These are phyloP conservation scores for Cutaneotrichosporon cavernicola DNA, from an alignment of 1,284 basidiomycete species.

Conservation along the genomic window DNA sequence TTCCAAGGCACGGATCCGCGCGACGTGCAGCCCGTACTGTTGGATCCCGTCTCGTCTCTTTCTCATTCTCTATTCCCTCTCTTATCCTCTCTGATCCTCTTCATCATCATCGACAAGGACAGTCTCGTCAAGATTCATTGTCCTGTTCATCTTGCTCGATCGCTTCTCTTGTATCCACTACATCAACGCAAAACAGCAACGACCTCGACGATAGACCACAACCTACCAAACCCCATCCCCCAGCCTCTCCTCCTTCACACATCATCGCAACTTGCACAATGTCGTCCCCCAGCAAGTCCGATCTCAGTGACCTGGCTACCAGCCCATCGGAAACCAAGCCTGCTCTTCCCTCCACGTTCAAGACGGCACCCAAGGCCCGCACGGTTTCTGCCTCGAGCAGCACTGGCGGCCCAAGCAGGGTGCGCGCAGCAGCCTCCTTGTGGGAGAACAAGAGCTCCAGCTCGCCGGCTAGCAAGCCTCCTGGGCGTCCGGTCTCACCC, in stretches of 20 bases:
- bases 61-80: neutral
- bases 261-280: neutral
- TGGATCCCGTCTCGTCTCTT: neutral
- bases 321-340: neutral
- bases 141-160: neutral
- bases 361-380: conserved; percentile 6
- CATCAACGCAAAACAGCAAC: neutral
- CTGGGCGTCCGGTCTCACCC: neutral
- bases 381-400: conserved; percentile 9
- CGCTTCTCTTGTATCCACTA: conserved; percentile 1
- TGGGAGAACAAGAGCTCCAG: conserved; percentile 24
- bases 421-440: conserved; percentile 23
- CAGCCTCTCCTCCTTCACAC: neutral
- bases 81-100: neutral
- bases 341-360: neutral
- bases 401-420: conserved; percentile 12
- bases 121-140: neutral
- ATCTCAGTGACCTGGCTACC: neutral
- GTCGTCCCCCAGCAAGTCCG: neutral
- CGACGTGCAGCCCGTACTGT: neutral
- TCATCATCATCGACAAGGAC: neutral
- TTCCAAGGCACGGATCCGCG: neutral
- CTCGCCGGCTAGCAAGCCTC: neutral
- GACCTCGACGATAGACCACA: no score
- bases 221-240: neutral